Percentiles rank a stretch among this genome's conserved stretches.
Evolutionary conservation across 495 filamentous ascomycete genomes (phyloP).

Genomic region (Podospora tetraspora): DNA sequence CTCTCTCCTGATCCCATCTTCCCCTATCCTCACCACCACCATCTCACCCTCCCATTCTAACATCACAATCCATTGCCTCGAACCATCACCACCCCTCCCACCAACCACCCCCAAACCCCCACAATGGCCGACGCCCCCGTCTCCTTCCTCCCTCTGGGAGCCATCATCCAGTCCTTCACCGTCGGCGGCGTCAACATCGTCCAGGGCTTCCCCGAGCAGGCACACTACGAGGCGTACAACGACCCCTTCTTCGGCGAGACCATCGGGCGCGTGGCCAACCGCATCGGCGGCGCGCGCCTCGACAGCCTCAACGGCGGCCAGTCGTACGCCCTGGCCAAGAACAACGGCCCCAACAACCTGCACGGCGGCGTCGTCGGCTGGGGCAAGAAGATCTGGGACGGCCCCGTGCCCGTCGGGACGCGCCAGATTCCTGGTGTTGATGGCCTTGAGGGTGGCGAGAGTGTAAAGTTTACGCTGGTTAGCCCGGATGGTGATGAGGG

Average conservation of each 20-base stretch:
- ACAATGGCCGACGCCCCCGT: conserved; percentile 42
- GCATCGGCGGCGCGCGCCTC: conserved; percentile 68
- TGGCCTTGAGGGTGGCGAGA: conserved; percentile 64
- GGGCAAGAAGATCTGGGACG: conserved; percentile 78
- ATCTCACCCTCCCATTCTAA: not conserved
- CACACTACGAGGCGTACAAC: conserved; percentile 69
- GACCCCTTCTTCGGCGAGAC: conserved; percentile 82
- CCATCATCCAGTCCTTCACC: conserved; percentile 79
- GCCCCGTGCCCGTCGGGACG: conserved; percentile 57
- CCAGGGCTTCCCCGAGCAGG: conserved; percentile 68
- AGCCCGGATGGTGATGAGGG: conserved; percentile 77
- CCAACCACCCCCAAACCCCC: conserved; percentile 1
- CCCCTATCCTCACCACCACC: conserved; percentile 1
- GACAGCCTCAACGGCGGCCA: conserved; percentile 63
- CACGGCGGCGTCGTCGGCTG: conserved; percentile 81
- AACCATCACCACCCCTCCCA: conserved; percentile 9
- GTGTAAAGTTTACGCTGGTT: conserved; percentile 66
- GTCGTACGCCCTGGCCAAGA: conserved; percentile 60
- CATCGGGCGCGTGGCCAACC: conserved; percentile 88
- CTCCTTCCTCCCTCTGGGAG: conserved; percentile 77
- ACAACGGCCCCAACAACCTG: conserved; percentile 72
- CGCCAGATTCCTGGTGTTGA: conserved; percentile 40
- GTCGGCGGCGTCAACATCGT: conserved; percentile 80
- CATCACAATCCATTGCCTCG: not conserved
- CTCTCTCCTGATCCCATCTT: not conserved